Evolutionary conservation across 495 filamentous ascomycete species (phyloP), one percentile per base, ranked within the genome.

Genomic region (Podospora conica): DNA sequence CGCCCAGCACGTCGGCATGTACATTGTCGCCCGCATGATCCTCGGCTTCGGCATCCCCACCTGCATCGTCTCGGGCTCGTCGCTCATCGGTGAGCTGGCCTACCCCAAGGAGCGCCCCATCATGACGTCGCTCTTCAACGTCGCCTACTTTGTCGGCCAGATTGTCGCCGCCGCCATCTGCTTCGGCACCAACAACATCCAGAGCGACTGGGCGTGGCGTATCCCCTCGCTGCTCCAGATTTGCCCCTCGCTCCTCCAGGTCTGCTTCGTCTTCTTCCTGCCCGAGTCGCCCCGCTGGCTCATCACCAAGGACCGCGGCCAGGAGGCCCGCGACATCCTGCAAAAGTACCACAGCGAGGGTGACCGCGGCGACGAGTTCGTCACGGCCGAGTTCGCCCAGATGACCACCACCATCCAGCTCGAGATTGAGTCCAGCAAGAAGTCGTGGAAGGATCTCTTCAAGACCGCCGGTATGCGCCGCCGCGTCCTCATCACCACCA

Each of bases 61-160:
- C 69, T 87, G 84, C 66, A 89, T 89, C 67, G 81, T 87, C 29
- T 86, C 86, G 4, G 87, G 85, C 21, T 86, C 87, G 3, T 82
- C 83, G 22, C 73, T 90, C 61, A 85, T 91, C 40, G 87, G 84
- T 68, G 89, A 91, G 67, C 79, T 90, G 23, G 82, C 80, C 0
- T 84, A 89, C 72, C 89, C 88, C 21, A 88, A 86, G 70, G 86
- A 90, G 69, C 83, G 87, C 66, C 79, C 85, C 12, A 80, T 88
- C 53, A 71, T 91, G 66, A 90, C 86, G 5, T 87, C 85, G 27
- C 83, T 90, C 9, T 90, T 90, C 80, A 90, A 90, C 72, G 83
- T 78, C 18, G 79, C 82, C 8, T 90, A 86, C 74, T 91, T 81
- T 78, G 76, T 88, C 59, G 87, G 88, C 6, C 81, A 84, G 62